A percentile compares a stretch with the other conserved stretches of the same genome.
These are phyloP conservation scores for Alternaria sp. DNA, from an alignment of 2,329 filamentous ascomycete genomes.

Conservation along the genomic window DNA sequence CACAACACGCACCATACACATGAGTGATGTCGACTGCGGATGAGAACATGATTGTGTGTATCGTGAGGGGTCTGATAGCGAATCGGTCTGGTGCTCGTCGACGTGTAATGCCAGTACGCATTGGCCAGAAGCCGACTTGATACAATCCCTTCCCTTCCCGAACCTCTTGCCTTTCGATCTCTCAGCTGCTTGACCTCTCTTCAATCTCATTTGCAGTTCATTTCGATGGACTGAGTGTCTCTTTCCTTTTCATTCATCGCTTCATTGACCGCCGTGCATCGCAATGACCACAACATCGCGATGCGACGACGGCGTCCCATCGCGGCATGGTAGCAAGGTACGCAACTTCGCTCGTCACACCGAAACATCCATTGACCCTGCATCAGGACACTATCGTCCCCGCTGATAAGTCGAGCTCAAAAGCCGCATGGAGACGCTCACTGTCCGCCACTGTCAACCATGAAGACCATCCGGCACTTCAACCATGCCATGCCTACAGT, in stretches of 20 bases:
- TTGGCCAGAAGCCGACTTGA: neutral
- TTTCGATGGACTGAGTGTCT: neutral
- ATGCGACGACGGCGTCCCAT: neutral
- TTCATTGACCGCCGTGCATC: neutral
- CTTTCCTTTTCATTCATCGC: too few species aligned
- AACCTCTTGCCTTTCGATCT: neutral
- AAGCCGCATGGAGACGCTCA: neutral
- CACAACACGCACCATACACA: neutral
- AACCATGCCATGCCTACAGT: neutral
- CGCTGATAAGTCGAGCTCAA: neutral
- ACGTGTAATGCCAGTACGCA: neutral
- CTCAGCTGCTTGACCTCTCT: neutral
- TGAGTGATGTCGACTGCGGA: neutral
- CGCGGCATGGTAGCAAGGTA: neutral
- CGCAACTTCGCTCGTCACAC: neutral
- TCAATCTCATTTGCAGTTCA: neutral
- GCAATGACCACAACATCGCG: neutral
- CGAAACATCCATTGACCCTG: neutral
- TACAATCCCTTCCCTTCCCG: neutral
- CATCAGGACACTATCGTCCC: neutral
- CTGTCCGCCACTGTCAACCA: neutral
- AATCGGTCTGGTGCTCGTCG: neutral
- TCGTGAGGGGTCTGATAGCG: neutral
- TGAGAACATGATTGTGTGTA: neutral
- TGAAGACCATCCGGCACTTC: neutral